Evolutionary conservation across 2,329 filamentous ascomycete species (phyloP).

Genomic region (Cercospora sp.): DNA sequence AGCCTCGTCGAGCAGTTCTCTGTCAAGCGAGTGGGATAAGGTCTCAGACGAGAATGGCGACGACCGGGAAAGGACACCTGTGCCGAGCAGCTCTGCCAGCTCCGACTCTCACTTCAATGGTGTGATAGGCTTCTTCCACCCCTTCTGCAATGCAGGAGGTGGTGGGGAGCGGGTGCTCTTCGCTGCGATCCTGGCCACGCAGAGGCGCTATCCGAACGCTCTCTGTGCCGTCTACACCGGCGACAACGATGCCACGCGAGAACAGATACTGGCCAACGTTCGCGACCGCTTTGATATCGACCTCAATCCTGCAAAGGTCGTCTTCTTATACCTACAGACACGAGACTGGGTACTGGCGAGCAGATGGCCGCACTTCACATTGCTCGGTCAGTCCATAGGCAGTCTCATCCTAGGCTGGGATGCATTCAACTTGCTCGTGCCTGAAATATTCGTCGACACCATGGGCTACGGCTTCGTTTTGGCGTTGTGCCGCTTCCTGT

Average conservation of each 20-base stretch:
- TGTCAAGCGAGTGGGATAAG: slow-evolving; percentile 70
- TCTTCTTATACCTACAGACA: slow-evolving; percentile 88
- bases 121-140: slow-evolving; percentile 94
- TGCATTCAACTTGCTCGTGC: slow-evolving; percentile 85
- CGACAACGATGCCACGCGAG: slow-evolving; percentile 83
- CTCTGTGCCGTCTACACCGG: slow-evolving; percentile 94
- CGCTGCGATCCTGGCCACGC: slow-evolving; percentile 89
- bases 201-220: slow-evolving; percentile 82
- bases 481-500: slow-evolving; percentile 78
- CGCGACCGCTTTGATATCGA: slow-evolving; percentile 89
- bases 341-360: slow-evolving; percentile 81
- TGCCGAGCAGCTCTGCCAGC: slow-evolving; percentile 48
- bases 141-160: slow-evolving; percentile 96
- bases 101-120: slow-evolving; percentile 70
- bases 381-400: slow-evolving; percentile 89
- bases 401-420: slow-evolving; percentile 87
- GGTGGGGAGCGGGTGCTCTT: slow-evolving; percentile 95
- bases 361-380: slow-evolving; percentile 88
- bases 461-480: slow-evolving; percentile 97
- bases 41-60: slow-evolving; percentile 50
- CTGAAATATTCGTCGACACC: slow-evolving; percentile 93
- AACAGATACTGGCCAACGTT: slow-evolving; percentile 63
- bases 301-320: slow-evolving; percentile 76
- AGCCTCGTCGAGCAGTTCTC: slow-evolving; percentile 35
- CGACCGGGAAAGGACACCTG: slow-evolving; percentile 39